Evolutionary conservation across 1,284 basidiomycete species (phyloP).

Genomic region (Moesziomyces sp.): DNA sequence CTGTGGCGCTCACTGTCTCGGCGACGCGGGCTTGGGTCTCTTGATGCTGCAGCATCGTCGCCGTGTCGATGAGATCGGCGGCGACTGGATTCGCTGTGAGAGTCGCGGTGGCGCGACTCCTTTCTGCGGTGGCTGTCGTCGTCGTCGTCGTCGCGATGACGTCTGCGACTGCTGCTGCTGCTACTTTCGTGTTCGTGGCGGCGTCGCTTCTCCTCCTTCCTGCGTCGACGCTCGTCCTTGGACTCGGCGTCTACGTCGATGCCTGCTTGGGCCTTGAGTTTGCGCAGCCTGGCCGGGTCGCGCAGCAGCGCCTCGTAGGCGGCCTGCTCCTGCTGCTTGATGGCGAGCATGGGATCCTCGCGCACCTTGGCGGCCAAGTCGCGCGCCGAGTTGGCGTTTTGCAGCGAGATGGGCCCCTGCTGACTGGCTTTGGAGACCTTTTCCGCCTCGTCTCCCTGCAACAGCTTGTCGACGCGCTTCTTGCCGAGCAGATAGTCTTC

Average conservation of each 20-base stretch:
- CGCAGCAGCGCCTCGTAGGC: conserved; percentile 88
- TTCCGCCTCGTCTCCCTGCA: conserved; percentile 84
- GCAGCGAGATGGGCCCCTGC: conserved; percentile 40
- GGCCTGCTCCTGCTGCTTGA: conserved; percentile 96
- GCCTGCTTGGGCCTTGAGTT: conserved; percentile 73
- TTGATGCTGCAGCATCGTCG: conserved; percentile 49
- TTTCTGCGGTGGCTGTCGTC: conserved; percentile 9
- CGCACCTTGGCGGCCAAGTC: conserved; percentile 93
- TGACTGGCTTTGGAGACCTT: conserved; percentile 56
- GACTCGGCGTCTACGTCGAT: conserved; percentile 71
- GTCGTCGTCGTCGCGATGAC: conserved; percentile 12
- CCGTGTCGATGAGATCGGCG: conserved; percentile 51
- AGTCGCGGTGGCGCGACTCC: conserved; percentile 6
- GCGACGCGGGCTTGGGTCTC: conserved; percentile 17
- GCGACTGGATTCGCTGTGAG: conserved; percentile 5
- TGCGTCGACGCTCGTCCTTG: conserved; percentile 68
- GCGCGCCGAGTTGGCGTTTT: conserved; percentile 80
- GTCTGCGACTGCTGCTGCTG: conserved; percentile 1
- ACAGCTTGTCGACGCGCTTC: conserved; percentile 94
- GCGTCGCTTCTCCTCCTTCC: conserved; percentile 73
- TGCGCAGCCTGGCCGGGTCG: conserved; percentile 84
- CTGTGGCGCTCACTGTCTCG: conserved; percentile 18
- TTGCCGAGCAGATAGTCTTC: conserved; percentile 98
- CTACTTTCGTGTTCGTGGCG: conserved; percentile 11
- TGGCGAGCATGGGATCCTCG: conserved; percentile 93